Base-by-base conservation (phyloP, 2,329 filamentous ascomycete genomes). In the Penicillium sp. region DNA sequence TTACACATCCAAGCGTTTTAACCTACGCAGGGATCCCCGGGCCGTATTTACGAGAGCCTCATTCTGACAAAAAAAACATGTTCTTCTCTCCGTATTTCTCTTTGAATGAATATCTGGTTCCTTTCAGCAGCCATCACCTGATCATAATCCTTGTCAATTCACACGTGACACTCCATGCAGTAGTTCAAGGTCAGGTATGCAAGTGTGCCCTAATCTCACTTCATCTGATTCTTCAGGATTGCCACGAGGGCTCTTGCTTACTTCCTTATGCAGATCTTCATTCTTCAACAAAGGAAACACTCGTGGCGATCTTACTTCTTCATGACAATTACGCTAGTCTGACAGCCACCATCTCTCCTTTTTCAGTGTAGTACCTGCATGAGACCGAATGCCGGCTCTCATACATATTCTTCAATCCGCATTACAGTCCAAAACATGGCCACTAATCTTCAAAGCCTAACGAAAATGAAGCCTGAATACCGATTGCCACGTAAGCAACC, bases 161-260 rank as follows among this genome's bases (percentile, higher is more conserved):
- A 49, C 54, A 56, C 49, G 50, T 53, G 54, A 56, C n/a, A 12
- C n/a, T 12, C 18, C 54, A 33, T 53, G 54, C 49, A 56, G 50
- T 45, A 44, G 44, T 14, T 37, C 31, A 14, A 40, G 22, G 35
- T 40, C 31, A n/a, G 29, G 29, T 29, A 31, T 47, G 44, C 29
- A 51, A 40, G 54, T 15, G 35, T 53, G 54, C 49, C 54, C 50
- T 53, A 56, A 56, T 31, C 23, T 26, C 37, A 29, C 26, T 22
- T 31, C 37, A 43, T 42, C 9, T 43, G 43, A n/a, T 15, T 25
- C 15, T n/a, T 37, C n/a, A 3, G 3, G 29, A 22, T 40, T 40
- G 23, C 22, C 8, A 37, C 5, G 15, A 49, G 25, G 15, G 14
- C 9, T 6, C n/a, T 20, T 12, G 15, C 14, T 35, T 25, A 15